These are phyloP conservation scores for Sedum album DNA, from an alignment of 164 flowering plant species.

Conservation along the genomic window DNA sequence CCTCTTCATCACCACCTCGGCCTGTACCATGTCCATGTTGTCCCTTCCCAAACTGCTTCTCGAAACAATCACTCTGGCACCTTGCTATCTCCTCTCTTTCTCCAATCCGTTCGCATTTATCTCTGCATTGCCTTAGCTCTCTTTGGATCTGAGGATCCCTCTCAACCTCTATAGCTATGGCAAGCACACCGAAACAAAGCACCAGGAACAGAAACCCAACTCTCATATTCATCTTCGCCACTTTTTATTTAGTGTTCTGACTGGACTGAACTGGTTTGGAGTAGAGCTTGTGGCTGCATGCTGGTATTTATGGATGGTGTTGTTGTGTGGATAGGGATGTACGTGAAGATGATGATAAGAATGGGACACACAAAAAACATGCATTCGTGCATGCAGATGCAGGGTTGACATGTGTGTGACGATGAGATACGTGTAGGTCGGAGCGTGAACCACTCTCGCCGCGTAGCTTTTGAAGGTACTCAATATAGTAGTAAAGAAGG, in stretches of 20 bases:
- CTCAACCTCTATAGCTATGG: slow-evolving; percentile 1
- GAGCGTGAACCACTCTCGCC: slow-evolving; percentile 2
- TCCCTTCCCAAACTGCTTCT: not conserved
- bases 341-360: not conserved
- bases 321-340: not conserved
- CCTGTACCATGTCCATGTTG: not conserved
- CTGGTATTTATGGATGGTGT: not conserved
- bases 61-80: not conserved
- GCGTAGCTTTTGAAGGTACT: too few species aligned
- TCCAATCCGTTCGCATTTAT: not conserved
- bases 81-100: not conserved
- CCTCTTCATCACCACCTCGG: slow-evolving; percentile 9
- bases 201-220: not conserved
- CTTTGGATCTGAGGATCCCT: slow-evolving; percentile 28
- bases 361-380: not conserved
- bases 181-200: not conserved
- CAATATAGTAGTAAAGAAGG: too few species aligned
- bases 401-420: not conserved
- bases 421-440: not conserved
- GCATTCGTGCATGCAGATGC: not conserved
- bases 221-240: not conserved
- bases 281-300: not conserved
- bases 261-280: not conserved
- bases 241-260: not conserved
- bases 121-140: not conserved